Conservation (phyloP, 805 yeast genomes). For the Wickerhamiella parazyma region DNA sequence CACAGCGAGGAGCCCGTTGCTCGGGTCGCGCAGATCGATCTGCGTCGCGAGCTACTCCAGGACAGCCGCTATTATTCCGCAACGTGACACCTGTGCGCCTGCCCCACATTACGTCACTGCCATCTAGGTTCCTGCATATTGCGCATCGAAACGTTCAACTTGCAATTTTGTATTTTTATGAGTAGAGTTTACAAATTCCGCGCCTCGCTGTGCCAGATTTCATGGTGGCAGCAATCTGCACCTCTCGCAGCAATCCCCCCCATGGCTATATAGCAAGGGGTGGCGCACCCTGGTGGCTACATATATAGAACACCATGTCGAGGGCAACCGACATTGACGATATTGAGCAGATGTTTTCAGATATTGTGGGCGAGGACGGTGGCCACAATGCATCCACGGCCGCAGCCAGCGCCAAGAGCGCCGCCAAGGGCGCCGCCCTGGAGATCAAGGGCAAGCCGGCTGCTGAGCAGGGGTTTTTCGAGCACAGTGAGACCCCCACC, state of each 20-base stretch:
- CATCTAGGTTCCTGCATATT: background rate
- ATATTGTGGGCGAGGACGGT: constrained; percentile 4
- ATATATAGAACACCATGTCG: background rate
- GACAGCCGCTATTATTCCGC: constrained; percentile 9
- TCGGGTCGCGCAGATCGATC: background rate
- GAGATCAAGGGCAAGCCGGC: constrained; percentile 2
- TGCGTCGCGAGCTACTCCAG: constrained; percentile 9
- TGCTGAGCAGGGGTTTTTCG: constrained; percentile 6
- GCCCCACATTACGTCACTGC: background rate
- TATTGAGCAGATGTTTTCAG: constrained; percentile 9
- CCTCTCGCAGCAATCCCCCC: background rate
- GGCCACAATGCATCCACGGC: background rate
- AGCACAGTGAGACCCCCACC: constrained; percentile 6
- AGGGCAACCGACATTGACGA: constrained; percentile 2
- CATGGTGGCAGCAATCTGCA: no score
- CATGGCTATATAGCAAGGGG: background rate
- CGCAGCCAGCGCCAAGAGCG: background rate
- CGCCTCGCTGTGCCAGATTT: no score
- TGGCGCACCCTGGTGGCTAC: constrained; percentile 2
- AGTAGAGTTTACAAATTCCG: no score
- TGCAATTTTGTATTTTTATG: background rate
- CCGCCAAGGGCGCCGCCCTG: background rate
- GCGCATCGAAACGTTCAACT: background rate
- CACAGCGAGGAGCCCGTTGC: background rate
- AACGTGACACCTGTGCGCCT: background rate